A percentile compares a stretch with the other conserved stretches of the same genome.
phyloP scores from a whole-genome alignment of 2,329 filamentous ascomycete species.

The Beauveria asiatica region DNA sequence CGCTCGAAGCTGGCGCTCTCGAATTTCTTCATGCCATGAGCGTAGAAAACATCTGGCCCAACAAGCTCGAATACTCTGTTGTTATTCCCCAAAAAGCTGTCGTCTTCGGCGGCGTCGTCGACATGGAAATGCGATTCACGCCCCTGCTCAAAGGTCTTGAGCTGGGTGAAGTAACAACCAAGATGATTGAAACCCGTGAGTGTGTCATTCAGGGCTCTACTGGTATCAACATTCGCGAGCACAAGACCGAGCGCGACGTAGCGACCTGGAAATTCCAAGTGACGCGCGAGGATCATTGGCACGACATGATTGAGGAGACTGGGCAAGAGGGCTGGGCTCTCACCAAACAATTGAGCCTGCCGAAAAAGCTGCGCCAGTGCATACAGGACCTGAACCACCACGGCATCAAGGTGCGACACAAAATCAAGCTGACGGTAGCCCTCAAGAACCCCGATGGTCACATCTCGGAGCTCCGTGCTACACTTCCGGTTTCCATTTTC shows the following conservation, averaged over 20 bases:
- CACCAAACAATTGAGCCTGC: constrained; percentile 59
- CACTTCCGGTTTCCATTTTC: constrained; percentile 84
- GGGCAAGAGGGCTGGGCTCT: constrained; percentile 58
- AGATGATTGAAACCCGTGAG: constrained; percentile 72
- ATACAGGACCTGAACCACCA: constrained; percentile 83
- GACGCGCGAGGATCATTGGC: constrained; percentile 54
- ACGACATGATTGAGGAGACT: constrained; percentile 59
- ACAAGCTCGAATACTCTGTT: constrained; percentile 95
- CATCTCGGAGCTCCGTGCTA: constrained; percentile 85
- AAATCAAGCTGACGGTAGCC: constrained; percentile 83
- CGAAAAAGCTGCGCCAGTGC: constrained; percentile 73
- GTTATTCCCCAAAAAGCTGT: constrained; percentile 89
- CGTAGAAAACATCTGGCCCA: constrained; percentile 95
- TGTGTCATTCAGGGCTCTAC: constrained; percentile 44
- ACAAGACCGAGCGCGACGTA: constrained; percentile 58
- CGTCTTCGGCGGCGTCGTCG: constrained; percentile 81
- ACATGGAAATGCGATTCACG: constrained; percentile 77
- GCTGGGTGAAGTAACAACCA: constrained; percentile 73
- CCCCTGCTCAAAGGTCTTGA: constrained; percentile 82
- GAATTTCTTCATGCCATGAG: constrained; percentile 84
- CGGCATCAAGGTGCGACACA: constrained; percentile 87
- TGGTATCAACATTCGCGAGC: constrained; percentile 41
- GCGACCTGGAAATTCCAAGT: constrained; percentile 49
- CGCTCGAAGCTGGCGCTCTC: constrained; percentile 64
- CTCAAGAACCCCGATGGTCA: constrained; percentile 94